phyloP scores from a whole-genome alignment of 192 early-diverging fungal genomes.

The Tieghemiomyces parasiticus region DNA sequence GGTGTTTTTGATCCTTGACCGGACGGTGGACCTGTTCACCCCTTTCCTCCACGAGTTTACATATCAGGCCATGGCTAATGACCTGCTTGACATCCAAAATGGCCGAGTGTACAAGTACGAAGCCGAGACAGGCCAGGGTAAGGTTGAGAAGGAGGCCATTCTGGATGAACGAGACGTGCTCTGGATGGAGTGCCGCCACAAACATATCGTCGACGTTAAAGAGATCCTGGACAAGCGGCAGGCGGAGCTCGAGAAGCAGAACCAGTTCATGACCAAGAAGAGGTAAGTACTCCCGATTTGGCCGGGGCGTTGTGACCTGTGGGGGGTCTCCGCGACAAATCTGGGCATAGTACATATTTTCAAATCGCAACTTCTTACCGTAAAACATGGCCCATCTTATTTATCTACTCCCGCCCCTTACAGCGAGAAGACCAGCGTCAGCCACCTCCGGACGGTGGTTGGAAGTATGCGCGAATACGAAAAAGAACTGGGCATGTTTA shows the following conservation, averaged over 20 bases:
- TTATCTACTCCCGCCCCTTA: neutral
- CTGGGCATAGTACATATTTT: too few species aligned
- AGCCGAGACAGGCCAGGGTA: slow-evolving; percentile 22
- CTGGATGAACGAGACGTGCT: slow-evolving; percentile 28
- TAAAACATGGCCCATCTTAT: neutral
- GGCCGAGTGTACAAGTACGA: slow-evolving; percentile 27
- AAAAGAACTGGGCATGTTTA: slow-evolving; percentile 24
- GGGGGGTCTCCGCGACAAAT: too few species aligned
- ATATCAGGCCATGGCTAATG: slow-evolving; percentile 96
- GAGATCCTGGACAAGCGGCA: slow-evolving; percentile 26
- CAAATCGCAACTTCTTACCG: too few species aligned
- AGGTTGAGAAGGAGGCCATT: slow-evolving; percentile 18
- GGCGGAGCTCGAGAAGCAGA: slow-evolving; percentile 25
- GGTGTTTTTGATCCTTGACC: slow-evolving; percentile 78
- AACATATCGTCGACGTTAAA: slow-evolving; percentile 35
- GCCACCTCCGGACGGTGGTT: slow-evolving; percentile 27
- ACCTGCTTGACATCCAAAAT: slow-evolving; percentile 53
- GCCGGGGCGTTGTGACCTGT: too few species aligned
- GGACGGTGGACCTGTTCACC: slow-evolving; percentile 76
- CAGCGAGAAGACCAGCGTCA: neutral
- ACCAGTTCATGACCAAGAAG: slow-evolving; percentile 21
- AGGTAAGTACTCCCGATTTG: slow-evolving; percentile 21
- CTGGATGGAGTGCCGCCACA: slow-evolving; percentile 36
- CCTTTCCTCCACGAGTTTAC: slow-evolving; percentile 97
- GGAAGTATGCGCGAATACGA: slow-evolving; percentile 30